Evolutionary conservation across 257 asterid species (phyloP).

Genomic region (Linaria vulgaris): DNA sequence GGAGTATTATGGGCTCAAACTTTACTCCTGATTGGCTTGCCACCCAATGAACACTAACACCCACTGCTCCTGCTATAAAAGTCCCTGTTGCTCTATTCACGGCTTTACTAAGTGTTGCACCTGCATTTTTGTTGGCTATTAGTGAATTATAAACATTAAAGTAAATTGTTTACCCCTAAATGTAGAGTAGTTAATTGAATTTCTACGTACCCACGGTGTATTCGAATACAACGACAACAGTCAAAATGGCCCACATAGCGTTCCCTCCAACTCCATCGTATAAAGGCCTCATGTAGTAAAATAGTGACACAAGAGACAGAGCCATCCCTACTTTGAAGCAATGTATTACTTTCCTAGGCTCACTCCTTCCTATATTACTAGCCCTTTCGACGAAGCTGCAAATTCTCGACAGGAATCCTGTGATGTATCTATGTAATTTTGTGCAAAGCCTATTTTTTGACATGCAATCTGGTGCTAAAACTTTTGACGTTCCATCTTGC

Average conservation of each 20-base stretch:
- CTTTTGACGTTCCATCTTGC: slow-evolving; percentile 46
- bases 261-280: slow-evolving; percentile 79
- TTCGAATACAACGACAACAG: slow-evolving; percentile 84
- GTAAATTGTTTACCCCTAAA: no score
- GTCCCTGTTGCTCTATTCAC: slow-evolving; percentile 69
- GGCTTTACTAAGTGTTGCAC: slow-evolving; percentile 65
- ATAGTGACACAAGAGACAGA: slow-evolving; percentile 64
- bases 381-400: slow-evolving; percentile 51
- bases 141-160: neutral
- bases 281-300: slow-evolving; percentile 80
- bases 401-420: slow-evolving; percentile 25
- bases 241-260: slow-evolving; percentile 93
- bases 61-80: slow-evolving; percentile 68
- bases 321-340: slow-evolving; percentile 77
- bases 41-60: slow-evolving; percentile 83
- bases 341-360: slow-evolving; percentile 71
- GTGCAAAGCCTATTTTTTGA: slow-evolving; percentile 18
- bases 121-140: slow-evolving; percentile 29
- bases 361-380: slow-evolving; percentile 53
- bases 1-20: slow-evolving; percentile 67
- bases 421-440: slow-evolving; percentile 22
- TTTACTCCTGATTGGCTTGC: slow-evolving; percentile 60
- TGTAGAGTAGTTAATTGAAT: neutral
- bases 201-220: slow-evolving; percentile 67
- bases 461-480: slow-evolving; percentile 34